Evolutionary conservation across 164 flowering plant species (phyloP), one percentile per base, ranked within the genome.

Genomic region (Umbilicus rupestris): DNA sequence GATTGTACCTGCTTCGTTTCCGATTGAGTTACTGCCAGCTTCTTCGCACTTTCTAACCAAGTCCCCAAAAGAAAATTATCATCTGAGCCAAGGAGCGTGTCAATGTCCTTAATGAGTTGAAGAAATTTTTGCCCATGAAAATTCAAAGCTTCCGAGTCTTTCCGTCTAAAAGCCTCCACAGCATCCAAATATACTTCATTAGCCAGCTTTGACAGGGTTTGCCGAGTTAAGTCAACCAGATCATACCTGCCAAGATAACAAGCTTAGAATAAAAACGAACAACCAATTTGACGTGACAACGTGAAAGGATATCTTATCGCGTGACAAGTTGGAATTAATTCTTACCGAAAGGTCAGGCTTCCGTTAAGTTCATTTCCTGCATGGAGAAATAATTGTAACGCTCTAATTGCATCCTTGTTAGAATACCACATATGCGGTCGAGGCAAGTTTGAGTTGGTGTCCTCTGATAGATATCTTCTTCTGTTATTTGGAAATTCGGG

Each of bases 171-270:
- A 73, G 97, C 90, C 60, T 63, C 66, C 68, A 94, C 66, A 0
- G 90, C 91, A 52, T 87, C 85, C 71, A 83, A 45, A 72, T 94
- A 94, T 5, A 85, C 93, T 75, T 89, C 77, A 75, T 94, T 94
- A 78, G 93, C 93, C 29, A 86, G 79, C 81, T 90, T 94, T 12
- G 97, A 89, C 22, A 94, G 80, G 29, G 78, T 88, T 82, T 94
- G 97, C 62, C 97, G 86, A 14, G 89, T 89, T 37, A 94, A 79
- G 80, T 94, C 99, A 66, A 90, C 97, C 87, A 94, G 80, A 75
- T 90, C 99, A 73, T 94, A 94, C 75, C 96, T 91, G 91, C 72
- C 60, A 75, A 39, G 47, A 57, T 59, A 12, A 37, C 65, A 72
- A n/a, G n/a, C 35, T 17, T 42, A 16, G 1, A 15, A 14, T 68